Evolutionary conservation across 306 rosid genomes (phyloP).

Genomic region (Vigna mungo): DNA sequence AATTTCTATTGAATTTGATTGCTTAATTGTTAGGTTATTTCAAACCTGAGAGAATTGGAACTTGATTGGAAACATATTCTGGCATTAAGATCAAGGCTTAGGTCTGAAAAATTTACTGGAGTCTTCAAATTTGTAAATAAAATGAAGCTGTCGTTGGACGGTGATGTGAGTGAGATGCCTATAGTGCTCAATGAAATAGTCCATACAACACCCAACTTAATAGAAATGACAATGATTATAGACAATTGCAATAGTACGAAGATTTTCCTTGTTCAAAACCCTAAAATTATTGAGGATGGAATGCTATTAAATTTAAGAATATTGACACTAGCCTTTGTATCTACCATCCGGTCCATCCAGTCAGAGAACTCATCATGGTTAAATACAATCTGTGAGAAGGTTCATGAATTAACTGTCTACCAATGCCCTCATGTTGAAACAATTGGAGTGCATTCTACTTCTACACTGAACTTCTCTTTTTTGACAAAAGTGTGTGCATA

Average conservation of each 20-base stretch:
- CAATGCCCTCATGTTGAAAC: neutral
- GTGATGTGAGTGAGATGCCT: neutral
- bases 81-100: neutral
- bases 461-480: neutral
- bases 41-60: neutral
- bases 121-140: neutral
- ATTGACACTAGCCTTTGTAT: fast-evolving
- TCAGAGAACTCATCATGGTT: neutral
- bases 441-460: no score
- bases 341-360: neutral
- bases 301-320: neutral
- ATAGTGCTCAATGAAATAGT: neutral
- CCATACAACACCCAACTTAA: neutral
- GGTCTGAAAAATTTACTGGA: neutral
- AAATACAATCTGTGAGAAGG: neutral
- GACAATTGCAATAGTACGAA: neutral
- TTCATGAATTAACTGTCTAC: neutral
- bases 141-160: fast-evolving
- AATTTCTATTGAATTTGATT: neutral
- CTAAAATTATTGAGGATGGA: neutral
- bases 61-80: conserved; percentile 1
- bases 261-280: neutral
- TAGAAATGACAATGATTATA: neutral
- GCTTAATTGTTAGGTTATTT: neutral
- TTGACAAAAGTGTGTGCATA: neutral